A percentile compares a stretch with the other conserved stretches of the same genome.
Evolutionary conservation across 257 asterid species (phyloP).

Genomic region (Ajuga chamaepitys): DNA sequence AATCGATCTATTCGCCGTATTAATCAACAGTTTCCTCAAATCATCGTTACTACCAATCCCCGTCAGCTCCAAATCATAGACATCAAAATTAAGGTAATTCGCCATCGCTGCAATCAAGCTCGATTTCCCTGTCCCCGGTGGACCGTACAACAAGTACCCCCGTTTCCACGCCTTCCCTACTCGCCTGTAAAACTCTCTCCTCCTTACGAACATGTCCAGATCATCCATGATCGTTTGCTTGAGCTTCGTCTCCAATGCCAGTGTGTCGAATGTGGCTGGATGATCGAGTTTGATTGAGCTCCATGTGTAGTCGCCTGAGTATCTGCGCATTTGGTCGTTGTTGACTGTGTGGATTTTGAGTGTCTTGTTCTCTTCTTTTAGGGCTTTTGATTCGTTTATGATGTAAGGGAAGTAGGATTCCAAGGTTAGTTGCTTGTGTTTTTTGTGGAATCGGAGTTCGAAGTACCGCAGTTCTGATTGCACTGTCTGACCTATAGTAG

Average conservation of each 20-base stretch:
- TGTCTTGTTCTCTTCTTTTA: constrained; percentile 28
- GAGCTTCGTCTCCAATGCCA: constrained; percentile 35
- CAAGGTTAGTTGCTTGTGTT: constrained; percentile 22
- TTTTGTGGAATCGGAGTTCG: constrained; percentile 32
- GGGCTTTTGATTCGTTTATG: constrained; percentile 14
- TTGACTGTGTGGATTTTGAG: constrained; percentile 28
- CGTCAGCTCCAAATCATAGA: constrained; percentile 43
- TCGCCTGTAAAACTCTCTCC: constrained; percentile 31
- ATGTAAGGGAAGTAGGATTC: constrained; percentile 35
- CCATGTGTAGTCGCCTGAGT: constrained; percentile 29
- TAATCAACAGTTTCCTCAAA: constrained; percentile 30
- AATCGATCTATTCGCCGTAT: constrained; percentile 31
- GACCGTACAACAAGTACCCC: constrained; percentile 45
- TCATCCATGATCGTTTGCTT: constrained; percentile 43
- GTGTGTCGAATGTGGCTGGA: constrained; percentile 37
- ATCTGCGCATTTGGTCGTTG: constrained; percentile 16
- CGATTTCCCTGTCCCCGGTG: constrained; percentile 52
- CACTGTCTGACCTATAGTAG: too few species aligned
- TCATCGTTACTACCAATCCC: constrained; percentile 28
- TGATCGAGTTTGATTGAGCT: constrained; percentile 39
- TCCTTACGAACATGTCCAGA: constrained; percentile 31
- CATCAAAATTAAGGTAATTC: constrained; percentile 40
- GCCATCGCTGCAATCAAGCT: constrained; percentile 57
- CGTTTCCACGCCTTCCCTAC: constrained; percentile 60
- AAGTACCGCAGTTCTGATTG: constrained; percentile 19